Base-by-base conservation (phyloP, 345 rosid genomes). In the Sapria himalayana region DNA sequence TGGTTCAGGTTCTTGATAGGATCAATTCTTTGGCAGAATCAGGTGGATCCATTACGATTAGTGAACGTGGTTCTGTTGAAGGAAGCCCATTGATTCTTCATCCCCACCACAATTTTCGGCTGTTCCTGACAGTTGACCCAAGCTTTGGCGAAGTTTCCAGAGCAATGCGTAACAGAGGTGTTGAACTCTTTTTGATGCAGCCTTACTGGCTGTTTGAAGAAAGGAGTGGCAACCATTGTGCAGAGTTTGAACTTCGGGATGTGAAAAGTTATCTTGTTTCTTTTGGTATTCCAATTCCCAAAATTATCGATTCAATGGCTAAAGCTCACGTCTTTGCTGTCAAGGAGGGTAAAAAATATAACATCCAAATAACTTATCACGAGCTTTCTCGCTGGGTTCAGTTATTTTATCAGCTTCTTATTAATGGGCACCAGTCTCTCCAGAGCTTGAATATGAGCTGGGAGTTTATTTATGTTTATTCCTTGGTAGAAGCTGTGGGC, bases 131-230 rank as follows among this genome's bases (percentile, higher is more conserved):
- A 12, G 73, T 81, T 49, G 70, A 86, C 59, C 97, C 97, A 24
- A 65, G 61, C 49, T 69, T 52, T 59, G 97, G 97, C 46, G 97
- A 86, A 53, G 79, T 81, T 39, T 86, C 97, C 24, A 67, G 97
- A 40, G 97, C 97, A 32, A 86, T 86, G 97, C 65, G 97, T 51
- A 86, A 86, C 52, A 78, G 97, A 55, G 97, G 97, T 37, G 94
- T 81, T 43, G 97, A 86, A 64, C 72, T 81, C 53, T 86, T 52
- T 57, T 61, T 86, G 85, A 76, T 81, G 97, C 80, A 67, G 41
- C 97, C 94, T 9, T 67, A 70, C 54, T 86, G 94, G 94, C 67
- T 71, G 33, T 50, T 72, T 31, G 71, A 70, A 19, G 70, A 64
- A 44, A 54, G 43, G 50, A 34, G 38, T 36, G 67, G 41, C 50